These are phyloP conservation scores for Paspalum notatum DNA, from an alignment of 176 grass and related monocot species.

Conservation along the genomic window DNA sequence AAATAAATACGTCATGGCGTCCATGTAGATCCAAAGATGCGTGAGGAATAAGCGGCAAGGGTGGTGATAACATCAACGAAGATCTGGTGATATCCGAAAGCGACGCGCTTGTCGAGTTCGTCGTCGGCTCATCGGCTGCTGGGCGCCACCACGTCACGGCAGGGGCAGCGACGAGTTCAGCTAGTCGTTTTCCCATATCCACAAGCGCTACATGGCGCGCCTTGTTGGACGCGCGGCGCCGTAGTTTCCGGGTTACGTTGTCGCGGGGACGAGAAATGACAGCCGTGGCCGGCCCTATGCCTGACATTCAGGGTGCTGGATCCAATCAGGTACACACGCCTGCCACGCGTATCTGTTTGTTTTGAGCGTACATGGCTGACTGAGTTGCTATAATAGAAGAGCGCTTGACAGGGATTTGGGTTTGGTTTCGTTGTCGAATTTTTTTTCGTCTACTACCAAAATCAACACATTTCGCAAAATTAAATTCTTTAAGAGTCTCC, in stretches of 20 bases:
- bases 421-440: too few species aligned
- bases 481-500: too few species aligned
- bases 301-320: background rate
- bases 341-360: background rate
- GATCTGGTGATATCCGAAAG: constrained; percentile 19
- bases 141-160: constrained; percentile 2
- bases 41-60: constrained; percentile 18
- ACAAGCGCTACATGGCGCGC: background rate
- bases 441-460: too few species aligned
- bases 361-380: background rate
- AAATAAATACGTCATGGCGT: constrained; percentile 22
- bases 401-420: too few species aligned
- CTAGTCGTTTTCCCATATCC: background rate
- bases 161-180: background rate
- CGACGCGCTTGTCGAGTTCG: constrained; percentile 8
- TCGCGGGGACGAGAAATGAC: constrained; percentile 12
- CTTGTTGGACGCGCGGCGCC: background rate
- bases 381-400: background rate
- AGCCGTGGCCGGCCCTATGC: constrained; percentile 17
- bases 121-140: background rate
- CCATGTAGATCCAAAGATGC: constrained; percentile 23
- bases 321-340: constrained; percentile 3
- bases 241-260: constrained; percentile 14
- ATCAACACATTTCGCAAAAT: too few species aligned
- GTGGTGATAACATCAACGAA: constrained; percentile 53